Evolutionary conservation across 106 monocot genomes (phyloP).

Genomic region (Apostasia shenzhenica): DNA sequence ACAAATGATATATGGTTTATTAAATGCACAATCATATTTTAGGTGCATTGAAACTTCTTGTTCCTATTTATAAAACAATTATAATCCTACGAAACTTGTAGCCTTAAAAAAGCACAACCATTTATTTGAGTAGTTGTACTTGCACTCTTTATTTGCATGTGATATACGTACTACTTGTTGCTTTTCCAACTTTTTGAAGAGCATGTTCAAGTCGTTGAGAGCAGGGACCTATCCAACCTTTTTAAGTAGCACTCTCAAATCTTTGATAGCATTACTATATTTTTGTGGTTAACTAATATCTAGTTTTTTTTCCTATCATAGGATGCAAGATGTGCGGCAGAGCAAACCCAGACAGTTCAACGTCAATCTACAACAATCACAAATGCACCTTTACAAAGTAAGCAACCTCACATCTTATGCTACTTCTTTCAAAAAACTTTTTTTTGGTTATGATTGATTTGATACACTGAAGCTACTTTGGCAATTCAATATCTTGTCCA

Average conservation of each 20-base stretch:
- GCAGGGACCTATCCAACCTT: not conserved
- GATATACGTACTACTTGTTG: not conserved
- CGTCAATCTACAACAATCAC: constrained; percentile 13
- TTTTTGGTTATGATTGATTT: no score
- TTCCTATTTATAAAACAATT: no score
- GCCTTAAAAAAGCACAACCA: no score
- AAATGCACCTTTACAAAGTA: constrained; percentile 10
- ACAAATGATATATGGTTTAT: no score
- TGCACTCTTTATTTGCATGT: no score
- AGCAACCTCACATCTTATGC: not conserved
- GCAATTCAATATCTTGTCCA: no score
- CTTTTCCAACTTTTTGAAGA: not conserved
- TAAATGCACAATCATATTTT: no score
- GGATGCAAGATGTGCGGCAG: constrained; percentile 22
- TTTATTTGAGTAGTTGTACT: no score
- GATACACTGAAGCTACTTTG: no score
- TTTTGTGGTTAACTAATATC: not conserved
- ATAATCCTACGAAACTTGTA: no score
- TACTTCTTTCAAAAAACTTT: not conserved
- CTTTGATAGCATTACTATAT: not conserved
- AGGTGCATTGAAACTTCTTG: no score
- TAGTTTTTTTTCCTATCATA: not conserved
- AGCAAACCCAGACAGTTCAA: constrained; percentile 18
- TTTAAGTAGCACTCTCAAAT: not conserved
- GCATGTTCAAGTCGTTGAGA: not conserved